A percentile compares a stretch with the other conserved stretches of the same genome.
phyloP scores from a whole-genome alignment of 495 filamentous ascomycete species.

The Margaritispora aquatica region DNA sequence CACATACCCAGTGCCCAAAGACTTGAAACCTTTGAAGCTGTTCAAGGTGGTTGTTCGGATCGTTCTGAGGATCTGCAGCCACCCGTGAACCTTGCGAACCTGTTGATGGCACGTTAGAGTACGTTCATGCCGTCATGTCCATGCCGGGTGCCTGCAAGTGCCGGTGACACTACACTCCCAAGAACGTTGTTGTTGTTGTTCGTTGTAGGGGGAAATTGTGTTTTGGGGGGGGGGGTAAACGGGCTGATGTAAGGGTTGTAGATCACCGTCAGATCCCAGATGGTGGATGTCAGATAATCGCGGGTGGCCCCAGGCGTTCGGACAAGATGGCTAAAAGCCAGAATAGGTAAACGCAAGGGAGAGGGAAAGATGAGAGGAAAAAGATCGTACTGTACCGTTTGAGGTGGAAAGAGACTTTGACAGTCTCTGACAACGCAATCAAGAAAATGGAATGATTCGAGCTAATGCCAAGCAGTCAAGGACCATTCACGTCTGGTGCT shows the following conservation, averaged over 20 bases:
- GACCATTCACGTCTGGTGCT: background rate
- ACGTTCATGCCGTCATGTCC: conserved; percentile 18
- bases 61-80: conserved; percentile 23
- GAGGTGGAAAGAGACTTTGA: background rate
- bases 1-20: conserved; percentile 22
- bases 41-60: conserved; percentile 11
- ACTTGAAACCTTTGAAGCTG: conserved; percentile 22
- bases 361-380: background rate
- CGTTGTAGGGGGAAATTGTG: conserved; percentile 2
- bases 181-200: no score
- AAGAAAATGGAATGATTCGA: background rate
- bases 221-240: conserved; percentile 1
- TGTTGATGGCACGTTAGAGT: conserved; percentile 19
- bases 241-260: background rate
- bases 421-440: background rate
- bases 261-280: background rate
- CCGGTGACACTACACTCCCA: conserved; percentile 23
- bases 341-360: background rate
- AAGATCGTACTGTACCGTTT: background rate
- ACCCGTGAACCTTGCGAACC: conserved; percentile 19
- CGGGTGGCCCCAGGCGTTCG: background rate
- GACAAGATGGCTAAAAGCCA: background rate
- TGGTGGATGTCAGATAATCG: background rate
- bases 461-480: background rate
- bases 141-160: conserved; percentile 17